Evolutionary conservation across 106 monocot species (phyloP), one percentile per base, ranked within the genome.

Genomic region (Dioscorea zingiberensis): DNA sequence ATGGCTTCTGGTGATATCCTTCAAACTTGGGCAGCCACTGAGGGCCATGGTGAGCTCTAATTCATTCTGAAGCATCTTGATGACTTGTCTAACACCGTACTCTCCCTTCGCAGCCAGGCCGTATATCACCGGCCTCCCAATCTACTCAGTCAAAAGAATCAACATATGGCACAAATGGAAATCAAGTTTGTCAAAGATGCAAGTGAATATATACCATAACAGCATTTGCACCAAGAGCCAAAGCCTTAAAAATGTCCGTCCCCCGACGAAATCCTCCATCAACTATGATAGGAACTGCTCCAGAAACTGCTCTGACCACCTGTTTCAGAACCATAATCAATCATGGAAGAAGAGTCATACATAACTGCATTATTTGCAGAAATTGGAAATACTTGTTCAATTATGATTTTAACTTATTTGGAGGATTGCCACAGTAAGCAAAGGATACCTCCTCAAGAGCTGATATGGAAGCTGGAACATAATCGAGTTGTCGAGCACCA

Each of bases 241-340:
- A 75, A 58, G 92, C 87, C 76, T 93, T 88, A 77, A 87, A 93
- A 24, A 93, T 74, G 70, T 93, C 85, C 10, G 88, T 88, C 64
- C 93, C 93, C 25, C 83, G 88, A 7, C 93, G 77, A 44, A 93
- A 25, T 48, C 93, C 93, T 28, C 93, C 93, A 58, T 93, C 93
- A 11, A 93, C 10, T 44, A 93, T 64, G 26, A 93, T 88, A 69
- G 93, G 93, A 75, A 93, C 61, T 60, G 77, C 69, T 48, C 93
- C 88, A 29, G 77, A 55, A 25, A 83, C 80, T 63, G 88, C 85
- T 73, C 80, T 65, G 13, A 88, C 88, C 15, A 93, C 85, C 93
- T 93, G 74, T 25, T 19, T 22, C 12, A 54, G 46, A 47, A 47
- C 46, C 12, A 9, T 54, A n/a, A 10, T 18, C 10, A 54, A 18